Percentiles rank a stretch among this genome's conserved stretches.
These are phyloP conservation scores for Nitzschia palea DNA, from an alignment of 108 stramenopile genomes.

Conservation along the genomic window DNA sequence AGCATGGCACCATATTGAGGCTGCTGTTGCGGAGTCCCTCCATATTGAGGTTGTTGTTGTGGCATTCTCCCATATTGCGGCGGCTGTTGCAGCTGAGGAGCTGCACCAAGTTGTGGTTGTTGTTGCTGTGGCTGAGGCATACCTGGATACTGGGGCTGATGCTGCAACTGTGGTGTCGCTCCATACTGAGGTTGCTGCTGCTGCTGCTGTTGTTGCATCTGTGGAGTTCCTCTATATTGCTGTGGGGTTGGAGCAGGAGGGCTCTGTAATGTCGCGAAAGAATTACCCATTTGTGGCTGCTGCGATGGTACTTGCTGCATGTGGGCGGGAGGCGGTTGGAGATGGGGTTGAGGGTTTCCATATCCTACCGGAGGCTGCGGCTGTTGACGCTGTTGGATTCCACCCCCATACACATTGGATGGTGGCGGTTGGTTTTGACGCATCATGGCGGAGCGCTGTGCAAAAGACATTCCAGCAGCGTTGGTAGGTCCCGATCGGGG, in stretches of 20 bases:
- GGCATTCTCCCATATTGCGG: neutral
- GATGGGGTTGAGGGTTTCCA: slow-evolving; percentile 18
- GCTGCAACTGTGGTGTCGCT: slow-evolving; percentile 1
- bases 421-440: slow-evolving; percentile 20
- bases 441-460: slow-evolving; percentile 36
- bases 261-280: too few relatives aligned
- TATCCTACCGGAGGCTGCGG: slow-evolving; percentile 6
- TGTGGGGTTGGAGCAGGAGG: neutral
- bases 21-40: slow-evolving; percentile 8
- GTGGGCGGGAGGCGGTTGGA: slow-evolving; percentile 4
- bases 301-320: neutral
- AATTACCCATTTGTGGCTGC: slow-evolving; percentile 1
- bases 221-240: neutral
- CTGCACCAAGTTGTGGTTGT: slow-evolving; percentile 1
- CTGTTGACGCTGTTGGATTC: slow-evolving; percentile 16
- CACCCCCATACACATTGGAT: slow-evolving; percentile 23
- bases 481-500: neutral
- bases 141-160: neutral
- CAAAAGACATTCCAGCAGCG: slow-evolving; percentile 22
- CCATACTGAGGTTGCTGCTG: slow-evolving; percentile 5
- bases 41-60: slow-evolving; percentile 5
- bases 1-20: slow-evolving; percentile 5
- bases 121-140: slow-evolving; percentile 14
- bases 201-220: slow-evolving; percentile 12
- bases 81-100: slow-evolving; percentile 11